Base-by-base conservation (phyloP, 768 basidiomycete genomes). In the Tulasnella calospora region DNA sequence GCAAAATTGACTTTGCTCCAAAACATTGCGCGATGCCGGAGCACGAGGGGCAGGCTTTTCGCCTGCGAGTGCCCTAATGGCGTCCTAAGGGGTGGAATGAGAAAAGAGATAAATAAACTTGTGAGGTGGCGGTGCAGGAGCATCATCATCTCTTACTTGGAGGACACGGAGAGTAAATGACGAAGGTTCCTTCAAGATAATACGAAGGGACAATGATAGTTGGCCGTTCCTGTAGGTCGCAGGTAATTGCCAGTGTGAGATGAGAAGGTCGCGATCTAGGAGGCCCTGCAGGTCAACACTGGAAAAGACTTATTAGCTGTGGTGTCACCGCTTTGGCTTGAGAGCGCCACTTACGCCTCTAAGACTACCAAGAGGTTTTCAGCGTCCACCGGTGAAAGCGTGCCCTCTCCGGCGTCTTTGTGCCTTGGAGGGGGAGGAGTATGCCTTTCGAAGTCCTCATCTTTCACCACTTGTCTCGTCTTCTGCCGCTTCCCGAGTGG, bases 231-330 rank as follows among this genome's bases (percentile, higher is more conserved):
- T 83, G 69, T 85, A 86, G 13, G 87, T 85, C 23, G 86, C 84
- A 0, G 88, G 85, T 17, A 67, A 33, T 41, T 80, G 75, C 38
- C 35, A 27, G 40, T 47, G 71, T 36, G 86, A 85, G 33, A 90
- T 85, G 47, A 90, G 89, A 82, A 92, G 92, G 80, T 92, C 91
- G 81, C 93, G 91, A 86, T 94, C 93, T 13, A 95, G 89, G 6
- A 95, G 86, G 71, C 90, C 92, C 80, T 93, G 92, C 0, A 87
- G 87, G 83, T 95, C 94, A 79, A 89, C 85, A 81, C 92, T 92
- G 67, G 70, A 41, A 35, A 80, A 44, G 30, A 70, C 51, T 36
- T 44, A 44, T 67, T 61, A 41, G 38, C 77, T 73, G 61, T 46
- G 40, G 36, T 27, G 61, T 30, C 61, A 67, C 61, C 61, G 61